Conservation (phyloP, 805 yeast genomes). For the Candida nemodendra region DNA sequence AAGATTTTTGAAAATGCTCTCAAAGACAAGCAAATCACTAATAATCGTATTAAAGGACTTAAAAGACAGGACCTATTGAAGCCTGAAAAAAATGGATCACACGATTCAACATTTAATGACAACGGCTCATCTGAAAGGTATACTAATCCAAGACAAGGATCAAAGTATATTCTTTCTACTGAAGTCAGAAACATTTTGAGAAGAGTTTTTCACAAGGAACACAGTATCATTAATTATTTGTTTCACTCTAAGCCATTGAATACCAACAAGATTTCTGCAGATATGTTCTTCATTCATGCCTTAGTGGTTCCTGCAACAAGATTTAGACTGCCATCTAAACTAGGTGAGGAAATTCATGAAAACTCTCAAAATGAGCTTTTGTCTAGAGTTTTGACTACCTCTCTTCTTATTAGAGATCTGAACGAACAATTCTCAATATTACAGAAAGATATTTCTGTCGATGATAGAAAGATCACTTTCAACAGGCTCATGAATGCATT, state of each 20-base stretch:
- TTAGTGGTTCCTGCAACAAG: slow-evolving; percentile 95
- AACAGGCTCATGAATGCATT: slow-evolving; percentile 93
- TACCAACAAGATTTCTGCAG: slow-evolving; percentile 54
- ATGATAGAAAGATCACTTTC: slow-evolving; percentile 73
- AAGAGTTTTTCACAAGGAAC: slow-evolving; percentile 74
- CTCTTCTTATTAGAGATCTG: slow-evolving; percentile 80
- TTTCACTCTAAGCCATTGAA: slow-evolving; percentile 78
- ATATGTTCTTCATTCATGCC: slow-evolving; percentile 85
- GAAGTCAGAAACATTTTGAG: slow-evolving; percentile 81
- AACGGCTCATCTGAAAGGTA: slow-evolving; percentile 31
- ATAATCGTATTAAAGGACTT: slow-evolving; percentile 81
- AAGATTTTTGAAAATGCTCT: slow-evolving; percentile 89
- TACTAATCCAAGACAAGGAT: slow-evolving; percentile 63
- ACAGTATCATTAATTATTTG: slow-evolving; percentile 60
- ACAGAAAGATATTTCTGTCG: slow-evolving; percentile 59
- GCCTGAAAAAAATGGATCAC: slow-evolving; percentile 21
- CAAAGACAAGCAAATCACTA: slow-evolving; percentile 73
- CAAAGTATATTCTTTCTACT: slow-evolving; percentile 82
- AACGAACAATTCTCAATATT: slow-evolving; percentile 76
- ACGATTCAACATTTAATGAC: slow-evolving; percentile 20
- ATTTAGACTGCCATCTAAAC: slow-evolving; percentile 92
- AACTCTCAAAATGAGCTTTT: slow-evolving; percentile 88
- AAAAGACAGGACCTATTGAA: slow-evolving; percentile 69
- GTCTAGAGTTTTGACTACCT: slow-evolving; percentile 74
- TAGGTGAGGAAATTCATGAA: slow-evolving; percentile 96